Evolutionary conservation across 2,329 filamentous ascomycete species (phyloP).

Genomic region (Eutypa lata): DNA sequence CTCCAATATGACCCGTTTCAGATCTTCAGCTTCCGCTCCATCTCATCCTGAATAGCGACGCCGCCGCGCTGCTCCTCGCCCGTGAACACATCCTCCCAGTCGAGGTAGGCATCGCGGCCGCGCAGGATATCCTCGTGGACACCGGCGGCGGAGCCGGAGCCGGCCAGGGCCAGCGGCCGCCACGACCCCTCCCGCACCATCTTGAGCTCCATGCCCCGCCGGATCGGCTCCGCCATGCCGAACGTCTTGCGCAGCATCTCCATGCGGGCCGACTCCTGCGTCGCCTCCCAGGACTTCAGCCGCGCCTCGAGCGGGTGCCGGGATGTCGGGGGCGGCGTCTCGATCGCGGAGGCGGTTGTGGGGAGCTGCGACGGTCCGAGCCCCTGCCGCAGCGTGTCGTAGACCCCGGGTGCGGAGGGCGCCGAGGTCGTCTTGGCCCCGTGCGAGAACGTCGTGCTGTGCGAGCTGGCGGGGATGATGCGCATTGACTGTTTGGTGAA

Average conservation of each 20-base stretch:
- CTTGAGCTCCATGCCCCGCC: constrained; percentile 92
- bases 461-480: constrained; percentile 70
- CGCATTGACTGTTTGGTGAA: constrained; percentile 68
- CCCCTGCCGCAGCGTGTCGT: constrained; percentile 88
- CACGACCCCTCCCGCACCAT: constrained; percentile 79
- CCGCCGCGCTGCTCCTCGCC: constrained; percentile 71
- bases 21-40: constrained; percentile 89
- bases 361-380: constrained; percentile 51
- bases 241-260: constrained; percentile 81
- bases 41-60: constrained; percentile 82
- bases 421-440: constrained; percentile 62
- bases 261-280: constrained; percentile 86
- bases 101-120: constrained; percentile 72
- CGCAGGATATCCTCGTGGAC: constrained; percentile 88
- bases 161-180: constrained; percentile 68
- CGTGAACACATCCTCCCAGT: constrained; percentile 91
- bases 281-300: constrained; percentile 84
- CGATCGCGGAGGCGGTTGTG: constrained; percentile 21
- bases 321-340: constrained; percentile 57
- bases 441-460: constrained; percentile 66
- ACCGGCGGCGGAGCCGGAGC: constrained; percentile 51
- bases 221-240: constrained; percentile 88
- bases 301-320: constrained; percentile 89
- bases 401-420: constrained; percentile 87
- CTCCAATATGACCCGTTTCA: constrained; percentile 29